Evolutionary conservation across 306 rosid species (phyloP), one percentile per base, ranked within the genome.

Genomic region (Casuarina equisetifolia): DNA sequence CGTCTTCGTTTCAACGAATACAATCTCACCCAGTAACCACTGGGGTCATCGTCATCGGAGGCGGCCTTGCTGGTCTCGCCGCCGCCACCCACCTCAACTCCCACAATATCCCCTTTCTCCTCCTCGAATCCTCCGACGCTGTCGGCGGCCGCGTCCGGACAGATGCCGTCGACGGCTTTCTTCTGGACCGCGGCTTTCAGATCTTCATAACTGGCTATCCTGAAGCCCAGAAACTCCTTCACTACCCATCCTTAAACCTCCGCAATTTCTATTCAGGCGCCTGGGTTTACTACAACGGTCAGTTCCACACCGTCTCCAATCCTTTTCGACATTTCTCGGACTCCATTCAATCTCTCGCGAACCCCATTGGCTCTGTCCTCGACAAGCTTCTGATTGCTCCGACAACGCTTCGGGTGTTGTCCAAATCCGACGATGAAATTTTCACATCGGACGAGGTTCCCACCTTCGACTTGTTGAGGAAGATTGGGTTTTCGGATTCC

Each of bases 191-290:
- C 2, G 94, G 98, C 48, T 95, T 95, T 82, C 94, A 95, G 80
- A 95, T 95, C 86, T 92, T 95, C 88, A 95, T 95, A 82, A 95
- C 98, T 1, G 96, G 91, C 3, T 92, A 95, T 68, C 97, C 96
- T 0, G 91, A 95, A 86, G 97, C 97, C 57, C 84, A 76, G 36
- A 88, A 82, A 19, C 96, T 95, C 54, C 96, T 92, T 77, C 57
- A 92, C 50, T 95, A 91, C 80, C 36, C 82, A 59, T 49, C 91
- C 59, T 84, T 92, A 3, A 74, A 87, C 73, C 91, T 95, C 69
- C 90, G 72, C 0, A 88, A 70, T 12, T 95, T 95, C 86, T 95
- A 95, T 58, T 92, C 93, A 32, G 93, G 97, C 15, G 92, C 97
- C 0, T 79, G 74, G 20, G 78, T 91, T 67, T 92, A 88, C 82